Base-by-base conservation (phyloP, 1,284 basidiomycete species). In the Cryptococcus wingfieldii region DNA sequence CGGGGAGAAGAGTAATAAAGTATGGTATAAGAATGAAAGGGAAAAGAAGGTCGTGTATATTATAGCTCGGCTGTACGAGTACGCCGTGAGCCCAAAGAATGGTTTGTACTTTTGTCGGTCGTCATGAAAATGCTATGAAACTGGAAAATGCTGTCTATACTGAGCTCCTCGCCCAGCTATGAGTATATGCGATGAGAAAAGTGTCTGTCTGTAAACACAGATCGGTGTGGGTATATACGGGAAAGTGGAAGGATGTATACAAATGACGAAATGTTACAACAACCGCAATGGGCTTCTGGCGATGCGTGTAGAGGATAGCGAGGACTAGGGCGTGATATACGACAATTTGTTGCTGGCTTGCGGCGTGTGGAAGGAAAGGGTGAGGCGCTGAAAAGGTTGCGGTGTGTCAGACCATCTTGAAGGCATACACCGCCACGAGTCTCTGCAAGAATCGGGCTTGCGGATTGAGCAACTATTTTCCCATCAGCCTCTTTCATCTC, bases 361-460 rank as follows among this genome's bases (percentile, higher is more conserved):
- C 19, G 19, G 4, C 28, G 28, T 25, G 23, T 23, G 28, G 23
- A 27, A 16, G 23, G 23, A 47, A n/a, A 19, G 39, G 39, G 19
- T 1, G 14, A 42, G 9, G 2, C 7, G 39, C 39, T 16, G 6
- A 13, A 42, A 19, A 42, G 38, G 19, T 23, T 37, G 13, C 8
- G 19, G 14, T 18, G 13, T 31, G 16, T 38, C 47, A 47, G 12
- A 5, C 28, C 14, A 54, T 52, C 56, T 75, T 75, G 44, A 60
- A 62, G 3, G 74, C 72, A 52, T 69, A 74, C 14, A 75, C 68
- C 6, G 71, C 70, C 42, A 68, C 69, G 3, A 72, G 55, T 19
- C 69, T 57, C 51, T 76, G 74, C 41, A 63, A 62, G 50, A 65
- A 73, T 5, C 58, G 61, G 3, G 69, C 56, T 12, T 56, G 48